Evolutionary conservation across 768 basidiomycete species (phyloP).

Genomic region (Lactarius hengduanensis): DNA sequence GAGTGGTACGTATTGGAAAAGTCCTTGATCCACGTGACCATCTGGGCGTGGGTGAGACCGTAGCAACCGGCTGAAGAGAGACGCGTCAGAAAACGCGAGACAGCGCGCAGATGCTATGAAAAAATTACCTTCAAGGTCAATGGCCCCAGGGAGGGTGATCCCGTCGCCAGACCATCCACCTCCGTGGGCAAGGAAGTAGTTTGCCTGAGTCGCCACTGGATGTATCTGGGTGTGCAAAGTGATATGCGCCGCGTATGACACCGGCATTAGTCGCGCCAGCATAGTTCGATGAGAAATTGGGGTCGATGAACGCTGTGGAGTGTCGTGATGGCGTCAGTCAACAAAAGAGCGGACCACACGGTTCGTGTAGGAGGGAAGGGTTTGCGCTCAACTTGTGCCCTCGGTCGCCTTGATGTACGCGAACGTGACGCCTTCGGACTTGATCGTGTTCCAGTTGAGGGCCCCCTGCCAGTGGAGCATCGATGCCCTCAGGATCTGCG

Average conservation of each 20-base stretch:
- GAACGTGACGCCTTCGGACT: conserved; percentile 51
- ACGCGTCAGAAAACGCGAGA: background rate
- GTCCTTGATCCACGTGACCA: conserved; percentile 61
- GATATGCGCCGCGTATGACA: conserved; percentile 60
- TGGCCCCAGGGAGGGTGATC: conserved; percentile 4
- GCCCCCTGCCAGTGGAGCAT: conserved; percentile 50
- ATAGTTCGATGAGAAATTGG: conserved; percentile 51
- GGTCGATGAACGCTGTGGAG: conserved; percentile 40
- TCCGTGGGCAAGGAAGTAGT: conserved; percentile 52
- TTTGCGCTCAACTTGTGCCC: conserved; percentile 42
- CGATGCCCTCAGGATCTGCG: conserved; percentile 49
- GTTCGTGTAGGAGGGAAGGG: background rate
- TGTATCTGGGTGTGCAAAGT: conserved; percentile 55
- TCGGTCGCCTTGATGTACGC: conserved; percentile 71
- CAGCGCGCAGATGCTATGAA: too few relatives aligned
- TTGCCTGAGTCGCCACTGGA: conserved; percentile 58
- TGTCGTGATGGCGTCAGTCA: background rate
- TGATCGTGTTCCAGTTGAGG: conserved; percentile 54
- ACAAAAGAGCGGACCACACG: background rate
- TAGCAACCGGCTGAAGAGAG: conserved; percentile 52
- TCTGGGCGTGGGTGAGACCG: conserved; percentile 48
- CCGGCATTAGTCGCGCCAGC: conserved; percentile 53
- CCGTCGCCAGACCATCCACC: conserved; percentile 12
- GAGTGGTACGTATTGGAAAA: conserved; percentile 57
- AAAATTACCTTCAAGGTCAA: conserved; percentile 14